Evolutionary conservation across 2,329 filamentous ascomycete genomes (phyloP).

Genomic region (Penicillium sp.): DNA sequence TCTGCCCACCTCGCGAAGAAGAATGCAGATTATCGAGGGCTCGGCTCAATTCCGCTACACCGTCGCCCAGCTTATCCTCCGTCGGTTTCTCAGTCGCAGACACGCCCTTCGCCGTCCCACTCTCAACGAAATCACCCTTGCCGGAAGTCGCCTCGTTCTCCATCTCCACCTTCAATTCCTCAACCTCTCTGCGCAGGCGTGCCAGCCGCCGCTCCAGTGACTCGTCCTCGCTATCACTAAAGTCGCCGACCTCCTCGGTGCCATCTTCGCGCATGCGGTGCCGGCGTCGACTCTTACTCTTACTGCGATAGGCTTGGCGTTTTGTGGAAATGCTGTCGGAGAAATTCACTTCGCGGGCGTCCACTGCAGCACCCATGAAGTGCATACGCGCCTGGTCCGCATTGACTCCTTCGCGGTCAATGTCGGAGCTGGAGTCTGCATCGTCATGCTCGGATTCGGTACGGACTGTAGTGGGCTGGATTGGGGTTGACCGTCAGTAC

Average conservation of each 20-base stretch:
- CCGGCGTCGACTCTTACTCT: slow-evolving; percentile 55
- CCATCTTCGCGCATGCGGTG: slow-evolving; percentile 50
- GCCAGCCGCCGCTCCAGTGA: slow-evolving; percentile 75
- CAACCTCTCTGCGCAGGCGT: slow-evolving; percentile 76
- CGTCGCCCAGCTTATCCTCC: slow-evolving; percentile 50
- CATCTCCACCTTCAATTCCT: slow-evolving; percentile 63
- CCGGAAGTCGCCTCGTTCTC: slow-evolving; percentile 51
- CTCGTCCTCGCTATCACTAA: slow-evolving; percentile 78
- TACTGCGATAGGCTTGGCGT: slow-evolving; percentile 77
- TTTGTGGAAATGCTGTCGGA: slow-evolving; percentile 83
- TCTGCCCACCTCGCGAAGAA: slow-evolving; percentile 25
- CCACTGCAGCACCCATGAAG: slow-evolving; percentile 73
- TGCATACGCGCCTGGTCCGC: slow-evolving; percentile 75
- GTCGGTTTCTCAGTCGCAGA: slow-evolving; percentile 41
- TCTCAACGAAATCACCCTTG: slow-evolving; percentile 45
- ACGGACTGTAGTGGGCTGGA: slow-evolving; percentile 57
- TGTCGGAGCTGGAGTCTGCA: slow-evolving; percentile 51
- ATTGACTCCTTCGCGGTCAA: slow-evolving; percentile 74
- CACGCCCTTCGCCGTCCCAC: slow-evolving; percentile 12
- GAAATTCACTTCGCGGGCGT: slow-evolving; percentile 78
- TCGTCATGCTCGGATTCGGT: slow-evolving; percentile 61
- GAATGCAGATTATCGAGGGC: slow-evolving; percentile 65
- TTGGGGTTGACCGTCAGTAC: slow-evolving; percentile 47
- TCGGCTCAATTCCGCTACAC: slow-evolving; percentile 67
- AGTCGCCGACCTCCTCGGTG: slow-evolving; percentile 65